These are phyloP conservation scores for Trematosphaeria pertusa DNA, from an alignment of 2,329 filamentous ascomycete species.

Conservation along the genomic window DNA sequence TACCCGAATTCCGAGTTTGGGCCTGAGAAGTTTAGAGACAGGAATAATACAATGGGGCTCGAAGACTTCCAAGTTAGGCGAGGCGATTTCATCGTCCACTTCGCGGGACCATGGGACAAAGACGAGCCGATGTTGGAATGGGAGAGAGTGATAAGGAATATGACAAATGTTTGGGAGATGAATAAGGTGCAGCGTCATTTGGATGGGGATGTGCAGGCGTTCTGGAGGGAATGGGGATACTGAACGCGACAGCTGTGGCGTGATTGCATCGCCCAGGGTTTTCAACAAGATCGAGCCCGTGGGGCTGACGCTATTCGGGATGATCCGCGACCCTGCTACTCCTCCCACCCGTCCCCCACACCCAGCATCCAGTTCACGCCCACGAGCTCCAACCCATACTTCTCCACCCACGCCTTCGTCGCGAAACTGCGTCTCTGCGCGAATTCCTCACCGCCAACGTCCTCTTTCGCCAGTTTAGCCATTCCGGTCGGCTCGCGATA, in stretches of 20 bases:
- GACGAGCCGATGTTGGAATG: constrained; percentile 47
- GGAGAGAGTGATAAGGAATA: constrained; percentile 21
- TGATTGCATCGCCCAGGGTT: background rate
- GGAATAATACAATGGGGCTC: constrained; percentile 45
- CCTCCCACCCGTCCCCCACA: constrained; percentile 46
- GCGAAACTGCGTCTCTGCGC: constrained; percentile 41
- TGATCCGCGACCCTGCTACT: constrained; percentile 24
- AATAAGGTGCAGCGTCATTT: constrained; percentile 31
- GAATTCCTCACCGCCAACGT: constrained; percentile 47
- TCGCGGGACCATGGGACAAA: constrained; percentile 47
- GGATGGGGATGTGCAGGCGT: constrained; percentile 29
- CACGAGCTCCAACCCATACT: constrained; percentile 37
- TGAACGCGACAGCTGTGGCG: background rate
- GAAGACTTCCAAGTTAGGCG: constrained; percentile 45
- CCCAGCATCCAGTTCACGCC: constrained; percentile 47
- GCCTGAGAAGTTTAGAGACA: constrained; percentile 17
- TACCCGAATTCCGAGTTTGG: constrained; percentile 44
- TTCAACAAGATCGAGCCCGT: too few species aligned
- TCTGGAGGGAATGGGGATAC: constrained; percentile 20
- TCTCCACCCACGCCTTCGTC: constrained; percentile 30
- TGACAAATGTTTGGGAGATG: constrained; percentile 31
- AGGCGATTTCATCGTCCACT: constrained; percentile 54
- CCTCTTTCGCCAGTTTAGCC: constrained; percentile 27
- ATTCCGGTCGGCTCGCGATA: constrained; percentile 33
- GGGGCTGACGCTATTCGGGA: background rate